A percentile compares a stretch with the other conserved stretches of the same genome.
These are phyloP conservation scores for Bruguiera parviflora DNA, from an alignment of 345 rosid species.

Conservation along the genomic window DNA sequence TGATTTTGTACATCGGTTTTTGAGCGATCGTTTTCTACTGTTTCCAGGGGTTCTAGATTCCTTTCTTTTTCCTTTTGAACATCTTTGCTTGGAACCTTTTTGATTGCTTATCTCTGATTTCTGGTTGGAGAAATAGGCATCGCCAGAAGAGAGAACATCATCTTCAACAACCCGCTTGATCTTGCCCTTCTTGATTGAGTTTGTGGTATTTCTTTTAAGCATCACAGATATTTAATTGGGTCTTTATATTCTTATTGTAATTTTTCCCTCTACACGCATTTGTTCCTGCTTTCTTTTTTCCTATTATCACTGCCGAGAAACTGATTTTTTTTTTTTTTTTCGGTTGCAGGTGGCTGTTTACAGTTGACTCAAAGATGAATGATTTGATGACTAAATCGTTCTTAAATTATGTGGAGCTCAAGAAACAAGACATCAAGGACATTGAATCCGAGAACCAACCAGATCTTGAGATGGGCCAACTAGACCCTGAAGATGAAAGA, in stretches of 20 bases:
- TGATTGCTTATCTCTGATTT: not conserved
- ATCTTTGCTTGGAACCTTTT: not conserved
- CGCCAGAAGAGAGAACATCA: not conserved
- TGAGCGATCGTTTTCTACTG: no score
- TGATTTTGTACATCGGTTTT: no score
- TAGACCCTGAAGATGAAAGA: slow-evolving; percentile 15
- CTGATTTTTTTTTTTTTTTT: not conserved
- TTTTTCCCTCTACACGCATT: no score
- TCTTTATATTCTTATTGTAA: no score
- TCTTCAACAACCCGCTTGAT: not conserved
- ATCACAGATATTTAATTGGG: no score
- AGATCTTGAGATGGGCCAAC: slow-evolving; percentile 27
- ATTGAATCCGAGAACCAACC: slow-evolving; percentile 14
- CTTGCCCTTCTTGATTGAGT: not conserved
- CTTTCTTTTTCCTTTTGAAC: no score
- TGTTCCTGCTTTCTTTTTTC: no score
- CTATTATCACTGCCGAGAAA: no score
- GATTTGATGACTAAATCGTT: slow-evolving; percentile 26
- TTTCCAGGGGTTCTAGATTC: no score
- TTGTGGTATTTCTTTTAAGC: not conserved
- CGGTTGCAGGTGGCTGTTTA: slow-evolving; percentile 16
- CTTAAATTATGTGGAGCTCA: slow-evolving; percentile 27
- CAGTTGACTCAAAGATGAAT: slow-evolving; percentile 19
- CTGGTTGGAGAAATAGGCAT: not conserved
- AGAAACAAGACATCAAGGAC: no score